phyloP scores from a whole-genome alignment of 805 yeast species.

The Starmerella davenportii region DNA sequence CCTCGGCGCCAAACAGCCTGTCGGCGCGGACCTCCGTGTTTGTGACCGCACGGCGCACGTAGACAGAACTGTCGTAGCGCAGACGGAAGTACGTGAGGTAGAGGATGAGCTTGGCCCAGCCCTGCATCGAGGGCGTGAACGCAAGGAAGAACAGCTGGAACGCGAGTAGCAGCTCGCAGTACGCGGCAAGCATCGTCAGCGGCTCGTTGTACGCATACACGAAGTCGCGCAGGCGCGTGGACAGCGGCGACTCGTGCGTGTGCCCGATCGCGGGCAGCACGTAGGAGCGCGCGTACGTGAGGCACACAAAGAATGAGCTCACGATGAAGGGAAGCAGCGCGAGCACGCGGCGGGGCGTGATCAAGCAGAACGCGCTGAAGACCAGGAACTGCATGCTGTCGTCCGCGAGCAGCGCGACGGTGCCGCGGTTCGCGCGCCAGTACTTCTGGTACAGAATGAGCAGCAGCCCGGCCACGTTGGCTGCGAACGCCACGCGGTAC shows the following conservation, averaged over 20 bases:
- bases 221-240: constrained; percentile 27
- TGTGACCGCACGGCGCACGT: constrained; percentile 52
- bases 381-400: constrained; percentile 60
- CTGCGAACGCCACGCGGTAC: constrained; percentile 43
- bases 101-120: constrained; percentile 37
- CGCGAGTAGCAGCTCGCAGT: constrained; percentile 33
- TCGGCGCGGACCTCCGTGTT: constrained; percentile 50
- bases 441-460: constrained; percentile 51
- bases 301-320: constrained; percentile 66
- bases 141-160: constrained; percentile 27
- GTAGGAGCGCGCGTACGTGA: constrained; percentile 48
- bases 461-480: constrained; percentile 57
- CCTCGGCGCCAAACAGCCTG: constrained; percentile 36
- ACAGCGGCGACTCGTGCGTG: constrained; percentile 18
- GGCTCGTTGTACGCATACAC: constrained; percentile 39
- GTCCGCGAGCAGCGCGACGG: constrained; percentile 25
- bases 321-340: constrained; percentile 57
- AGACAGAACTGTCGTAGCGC: constrained; percentile 58
- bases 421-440: constrained; percentile 15
- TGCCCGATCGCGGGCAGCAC: constrained; percentile 45
- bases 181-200: constrained; percentile 42
- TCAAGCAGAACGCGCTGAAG: constrained; percentile 36
- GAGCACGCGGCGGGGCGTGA: constrained; percentile 42
- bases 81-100: constrained; percentile 48
- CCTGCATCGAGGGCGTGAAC: constrained; percentile 41